Evolutionary conservation across 805 yeast species (phyloP).

Genomic region (Nakazawaea ernobii): DNA sequence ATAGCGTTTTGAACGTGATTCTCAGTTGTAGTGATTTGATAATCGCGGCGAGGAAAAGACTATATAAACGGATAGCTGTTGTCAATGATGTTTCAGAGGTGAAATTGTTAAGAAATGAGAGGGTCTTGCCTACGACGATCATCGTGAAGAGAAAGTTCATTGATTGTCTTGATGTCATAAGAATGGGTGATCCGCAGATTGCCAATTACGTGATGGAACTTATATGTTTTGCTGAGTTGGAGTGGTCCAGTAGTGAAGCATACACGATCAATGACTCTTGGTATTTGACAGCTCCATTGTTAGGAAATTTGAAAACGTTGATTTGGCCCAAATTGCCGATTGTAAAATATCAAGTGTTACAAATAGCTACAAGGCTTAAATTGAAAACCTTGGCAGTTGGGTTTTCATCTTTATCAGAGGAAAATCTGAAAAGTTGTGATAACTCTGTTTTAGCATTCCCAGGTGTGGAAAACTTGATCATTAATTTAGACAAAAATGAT

Average conservation of each 20-base stretch:
- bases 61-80: constrained; percentile 3
- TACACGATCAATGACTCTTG: constrained; percentile 12
- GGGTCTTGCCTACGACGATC: constrained; percentile 1
- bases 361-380: neutral
- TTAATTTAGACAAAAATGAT: constrained; percentile 4
- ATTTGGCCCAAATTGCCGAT: constrained; percentile 12
- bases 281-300: constrained; percentile 8
- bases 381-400: constrained; percentile 9
- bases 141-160: neutral
- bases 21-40: constrained; percentile 1
- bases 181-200: constrained; percentile 10
- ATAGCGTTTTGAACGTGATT: neutral
- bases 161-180: constrained; percentile 8
- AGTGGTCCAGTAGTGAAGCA: constrained; percentile 1
- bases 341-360: constrained; percentile 7
- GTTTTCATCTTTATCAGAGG: neutral
- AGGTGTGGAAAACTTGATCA: constrained; percentile 6
- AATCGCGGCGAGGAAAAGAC: neutral
- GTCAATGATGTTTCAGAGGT: constrained; percentile 5
- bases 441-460: constrained; percentile 9
- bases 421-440: constrained; percentile 6
- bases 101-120: neutral
- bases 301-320: constrained; percentile 4
- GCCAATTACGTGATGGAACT: constrained; percentile 6
- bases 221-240: constrained; percentile 10